Evolutionary conservation across 2,329 filamentous ascomycete species (phyloP).

Genomic region (Pseudogymnoascus sp.): DNA sequence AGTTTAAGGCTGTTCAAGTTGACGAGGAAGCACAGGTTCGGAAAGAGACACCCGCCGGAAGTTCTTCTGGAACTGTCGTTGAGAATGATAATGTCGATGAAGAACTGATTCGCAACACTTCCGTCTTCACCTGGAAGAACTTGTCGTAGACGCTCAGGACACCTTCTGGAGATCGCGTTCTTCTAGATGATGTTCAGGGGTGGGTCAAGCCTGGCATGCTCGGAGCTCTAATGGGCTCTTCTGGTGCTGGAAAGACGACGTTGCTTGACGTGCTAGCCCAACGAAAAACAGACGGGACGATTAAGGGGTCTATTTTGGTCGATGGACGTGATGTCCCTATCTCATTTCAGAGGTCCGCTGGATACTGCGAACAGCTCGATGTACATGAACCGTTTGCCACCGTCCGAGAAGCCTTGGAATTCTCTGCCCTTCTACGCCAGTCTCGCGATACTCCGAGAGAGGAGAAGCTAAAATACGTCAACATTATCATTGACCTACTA

Average conservation of each 20-base stretch:
- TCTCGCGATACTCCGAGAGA: conserved; percentile 61
- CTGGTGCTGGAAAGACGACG: conserved; percentile 80
- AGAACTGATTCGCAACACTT: conserved; percentile 54
- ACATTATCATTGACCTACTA: conserved; percentile 62
- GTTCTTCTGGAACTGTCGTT: conserved; percentile 15
- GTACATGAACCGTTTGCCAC: conserved; percentile 77
- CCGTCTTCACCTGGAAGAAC: conserved; percentile 68
- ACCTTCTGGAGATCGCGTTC: conserved; percentile 53
- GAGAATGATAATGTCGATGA: conserved; percentile 26
- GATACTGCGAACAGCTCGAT: conserved; percentile 90
- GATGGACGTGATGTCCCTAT: conserved; percentile 62
- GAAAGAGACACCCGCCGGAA: conserved; percentile 15
- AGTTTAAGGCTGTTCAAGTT: not conserved
- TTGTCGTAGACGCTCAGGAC: conserved; percentile 62
- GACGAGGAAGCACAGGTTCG: conserved; percentile 15
- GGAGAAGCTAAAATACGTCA: conserved; percentile 81
- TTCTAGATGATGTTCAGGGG: conserved; percentile 74
- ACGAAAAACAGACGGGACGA: conserved; percentile 81
- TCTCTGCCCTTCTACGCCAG: conserved; percentile 83
- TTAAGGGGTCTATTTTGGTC: conserved; percentile 72
- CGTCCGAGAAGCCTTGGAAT: conserved; percentile 80
- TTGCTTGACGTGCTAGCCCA: conserved; percentile 78
- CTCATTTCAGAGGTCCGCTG: conserved; percentile 71
- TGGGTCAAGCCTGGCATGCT: conserved; percentile 69
- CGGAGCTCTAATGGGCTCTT: conserved; percentile 54